Conservation (phyloP, 2,329 filamentous ascomycete genomes). For the Drechslera avenae region DNA sequence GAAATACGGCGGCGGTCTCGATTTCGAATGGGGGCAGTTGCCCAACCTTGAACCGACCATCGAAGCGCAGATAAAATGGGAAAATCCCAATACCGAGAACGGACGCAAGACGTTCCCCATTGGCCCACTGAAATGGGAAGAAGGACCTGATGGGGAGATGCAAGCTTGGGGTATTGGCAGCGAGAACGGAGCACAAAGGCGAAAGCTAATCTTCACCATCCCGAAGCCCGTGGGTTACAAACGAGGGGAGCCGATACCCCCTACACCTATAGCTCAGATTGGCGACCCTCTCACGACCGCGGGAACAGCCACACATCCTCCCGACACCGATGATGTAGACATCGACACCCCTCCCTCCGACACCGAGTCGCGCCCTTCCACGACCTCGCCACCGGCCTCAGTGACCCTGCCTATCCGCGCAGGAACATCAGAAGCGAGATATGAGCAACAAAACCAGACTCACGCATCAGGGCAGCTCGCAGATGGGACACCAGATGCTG, state of each 20-base stretch:
- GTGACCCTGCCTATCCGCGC: constrained; percentile 37
- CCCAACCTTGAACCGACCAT: constrained; percentile 69
- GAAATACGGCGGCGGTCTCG: constrained; percentile 84
- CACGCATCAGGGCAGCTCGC: constrained; percentile 52
- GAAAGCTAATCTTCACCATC: constrained; percentile 49
- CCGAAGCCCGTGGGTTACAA: constrained; percentile 37
- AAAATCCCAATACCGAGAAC: constrained; percentile 35
- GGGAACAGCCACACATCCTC: constrained; percentile 47
- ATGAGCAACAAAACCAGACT: constrained; percentile 50
- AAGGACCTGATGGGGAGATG: constrained; percentile 49
- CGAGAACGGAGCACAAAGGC: constrained; percentile 49
- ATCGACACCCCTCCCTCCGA: constrained; percentile 32
- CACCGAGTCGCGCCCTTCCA: constrained; percentile 21
- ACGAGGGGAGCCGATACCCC: constrained; percentile 28
- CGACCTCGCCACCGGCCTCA: constrained; percentile 16
- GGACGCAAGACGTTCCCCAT: constrained; percentile 52
- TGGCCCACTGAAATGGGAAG: constrained; percentile 56
- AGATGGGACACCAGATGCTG: constrained; percentile 50
- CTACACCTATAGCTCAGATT: constrained; percentile 33
- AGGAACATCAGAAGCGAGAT: constrained; percentile 51
- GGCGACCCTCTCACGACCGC: constrained; percentile 38
- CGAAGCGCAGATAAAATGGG: constrained; percentile 51
- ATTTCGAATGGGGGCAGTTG: constrained; percentile 79
- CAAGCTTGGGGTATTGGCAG: constrained; percentile 53
- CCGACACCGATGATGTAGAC: constrained; percentile 26